Evolutionary conservation across 164 flowering plant species (phyloP).

Genomic region (Pachysandra terminalis): DNA sequence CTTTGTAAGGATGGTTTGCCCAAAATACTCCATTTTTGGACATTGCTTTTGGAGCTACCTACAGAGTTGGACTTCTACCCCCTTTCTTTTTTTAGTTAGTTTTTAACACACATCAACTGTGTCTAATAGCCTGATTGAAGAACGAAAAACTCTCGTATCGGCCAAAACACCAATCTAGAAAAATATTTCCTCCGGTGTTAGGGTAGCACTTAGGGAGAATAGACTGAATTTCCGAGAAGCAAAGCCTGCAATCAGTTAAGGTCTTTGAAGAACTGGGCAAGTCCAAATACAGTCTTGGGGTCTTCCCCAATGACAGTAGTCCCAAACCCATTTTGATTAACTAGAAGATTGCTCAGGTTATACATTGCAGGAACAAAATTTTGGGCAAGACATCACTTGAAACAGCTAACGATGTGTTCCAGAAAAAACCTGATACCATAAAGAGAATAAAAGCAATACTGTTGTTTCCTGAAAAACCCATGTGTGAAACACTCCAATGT

Average conservation of each 20-base stretch:
- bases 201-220: conserved; percentile 19
- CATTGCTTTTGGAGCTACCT: too few relatives aligned
- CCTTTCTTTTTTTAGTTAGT: too few relatives aligned
- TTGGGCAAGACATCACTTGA: conserved; percentile 3
- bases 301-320: conserved; percentile 9
- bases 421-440: neutral
- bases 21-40: too few relatives aligned
- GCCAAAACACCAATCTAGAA: conserved; percentile 17
- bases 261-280: conserved; percentile 20
- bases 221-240: conserved; percentile 16
- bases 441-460: conserved; percentile 1
- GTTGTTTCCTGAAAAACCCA: conserved; percentile 3
- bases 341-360: conserved; percentile 9
- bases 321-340: conserved; percentile 15
- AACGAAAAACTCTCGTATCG: conserved; percentile 15
- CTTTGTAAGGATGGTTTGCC: too few relatives aligned
- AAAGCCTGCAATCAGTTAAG: conserved; percentile 18
- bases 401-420: conserved; percentile 8
- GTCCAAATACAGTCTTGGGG: conserved; percentile 10
- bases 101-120: too few relatives aligned
- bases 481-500: neutral
- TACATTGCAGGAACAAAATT: conserved; percentile 14
- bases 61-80: too few relatives aligned
- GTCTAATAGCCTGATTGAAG: neutral
- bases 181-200: conserved; percentile 11